Base-by-base conservation (phyloP, 441 rosid species). In the Pelargonium myrrhifolium region DNA sequence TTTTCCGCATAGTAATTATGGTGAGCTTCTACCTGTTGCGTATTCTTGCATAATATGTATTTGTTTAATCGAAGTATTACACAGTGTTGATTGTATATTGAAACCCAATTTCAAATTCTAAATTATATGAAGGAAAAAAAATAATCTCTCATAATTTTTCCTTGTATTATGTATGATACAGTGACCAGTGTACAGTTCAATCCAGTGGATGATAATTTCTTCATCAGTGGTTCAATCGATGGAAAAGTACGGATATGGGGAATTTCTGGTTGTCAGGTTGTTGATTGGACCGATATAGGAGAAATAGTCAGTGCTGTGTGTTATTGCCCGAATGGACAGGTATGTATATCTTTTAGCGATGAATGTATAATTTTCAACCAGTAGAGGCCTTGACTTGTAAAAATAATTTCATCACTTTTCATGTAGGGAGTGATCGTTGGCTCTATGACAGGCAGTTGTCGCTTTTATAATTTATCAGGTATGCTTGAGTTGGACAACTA, bases 211-310 rank as follows among this genome's bases (percentile, higher is more conserved):
- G 89, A 90, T 69, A 84, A 85, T 74, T 76, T 81, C 79, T 95
- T 95, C 86, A 84, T 92, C 76, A 95, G 91, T 42, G 98, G 98
- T 68, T 95, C 98, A 11, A 85, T 95, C 66, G 99, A 95, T 77
- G 98, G 98, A 67, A 95, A 90, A 84, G 84, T 92, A 74, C 95
- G 99, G 21, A 90, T 92, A 22, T 95, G 99, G 99, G 88, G 84
- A 63, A 76, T 84, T 66, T 67, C 79, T 71, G 72, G 79, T 24
- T 79, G 87, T 71, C 85, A 83, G 61, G 99, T 95, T 74, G 86
- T 88, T 67, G 96, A 90, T 47, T 95, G 92, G 91, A 86, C 86
- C 3, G 87, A 90, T 59, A 71, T 82, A 60, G 80, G 85, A 79
- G 96, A 87, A 65, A 86, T 95, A 28, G 88, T 95, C 40, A 92